Percentiles rank a stretch among this genome's conserved stretches.
Evolutionary conservation across 164 flowering plant species (phyloP).

Genomic region (Annona cherimola): DNA sequence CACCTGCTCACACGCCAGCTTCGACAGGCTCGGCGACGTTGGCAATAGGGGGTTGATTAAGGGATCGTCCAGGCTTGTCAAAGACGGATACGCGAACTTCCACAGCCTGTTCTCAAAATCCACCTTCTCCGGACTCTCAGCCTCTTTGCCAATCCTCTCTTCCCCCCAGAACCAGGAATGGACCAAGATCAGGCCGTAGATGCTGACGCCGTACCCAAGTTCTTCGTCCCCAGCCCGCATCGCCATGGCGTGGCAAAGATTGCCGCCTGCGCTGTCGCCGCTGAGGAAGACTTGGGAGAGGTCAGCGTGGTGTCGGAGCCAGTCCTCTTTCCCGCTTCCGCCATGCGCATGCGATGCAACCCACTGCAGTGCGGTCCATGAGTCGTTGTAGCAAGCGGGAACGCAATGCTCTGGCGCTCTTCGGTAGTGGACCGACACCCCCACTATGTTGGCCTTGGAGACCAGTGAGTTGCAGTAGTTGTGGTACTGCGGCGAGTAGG

Average conservation of each 20-base stretch:
- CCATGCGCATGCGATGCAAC: slow-evolving; percentile 6
- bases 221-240: neutral
- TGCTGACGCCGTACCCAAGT: neutral
- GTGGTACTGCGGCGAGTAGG: slow-evolving; percentile 29
- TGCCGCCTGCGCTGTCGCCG: slow-evolving; percentile 17
- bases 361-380: slow-evolving; percentile 19
- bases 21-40: neutral
- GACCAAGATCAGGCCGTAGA: neutral
- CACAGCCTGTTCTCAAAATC: neutral
- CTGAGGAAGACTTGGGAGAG: slow-evolving; percentile 5
- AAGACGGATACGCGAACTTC: slow-evolving; percentile 1
- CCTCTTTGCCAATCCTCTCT: neutral
- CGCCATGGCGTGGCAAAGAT: neutral
- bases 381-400: slow-evolving; percentile 17
- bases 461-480: slow-evolving; percentile 25
- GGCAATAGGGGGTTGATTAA: neutral
- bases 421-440: slow-evolving; percentile 33
- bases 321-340: slow-evolving; percentile 4
- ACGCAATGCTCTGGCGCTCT: slow-evolving; percentile 17
- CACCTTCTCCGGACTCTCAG: neutral
- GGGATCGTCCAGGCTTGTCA: neutral
- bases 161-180: slow-evolving; percentile 2
- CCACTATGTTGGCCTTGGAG: slow-evolving; percentile 23
- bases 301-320: slow-evolving; percentile 15
- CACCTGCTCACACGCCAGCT: slow-evolving; percentile 1